Percentiles rank a stretch among this genome's conserved stretches.
These are phyloP conservation scores for Trichosporon inkin DNA, from an alignment of 1,284 basidiomycete species.

Conservation along the genomic window DNA sequence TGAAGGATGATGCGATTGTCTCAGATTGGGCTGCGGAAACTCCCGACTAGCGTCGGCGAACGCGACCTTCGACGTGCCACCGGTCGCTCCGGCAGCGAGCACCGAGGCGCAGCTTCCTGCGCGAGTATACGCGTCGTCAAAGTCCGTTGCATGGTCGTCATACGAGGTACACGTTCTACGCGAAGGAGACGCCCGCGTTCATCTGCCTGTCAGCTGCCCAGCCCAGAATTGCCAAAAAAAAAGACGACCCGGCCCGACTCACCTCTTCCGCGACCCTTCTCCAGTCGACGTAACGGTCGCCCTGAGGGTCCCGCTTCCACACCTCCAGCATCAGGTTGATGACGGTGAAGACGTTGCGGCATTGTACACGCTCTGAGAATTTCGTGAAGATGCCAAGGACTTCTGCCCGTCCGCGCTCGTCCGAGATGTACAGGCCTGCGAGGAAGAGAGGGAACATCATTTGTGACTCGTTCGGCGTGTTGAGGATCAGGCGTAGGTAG, in stretches of 20 bases:
- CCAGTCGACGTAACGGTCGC: constrained; percentile 33
- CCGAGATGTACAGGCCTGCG: constrained; percentile 30
- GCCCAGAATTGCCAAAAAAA: no score
- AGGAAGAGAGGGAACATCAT: constrained; percentile 41
- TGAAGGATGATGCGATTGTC: no score
- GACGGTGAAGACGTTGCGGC: constrained; percentile 31
- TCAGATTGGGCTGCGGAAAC: no score
- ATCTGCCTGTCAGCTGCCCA: constrained; percentile 8
- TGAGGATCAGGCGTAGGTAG: constrained; percentile 29
- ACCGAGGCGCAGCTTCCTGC: no score
- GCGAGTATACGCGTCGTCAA: no score
- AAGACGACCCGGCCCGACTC: no score
- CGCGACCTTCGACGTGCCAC: no score
- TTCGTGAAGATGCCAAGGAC: constrained; percentile 29
- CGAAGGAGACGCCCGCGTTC: constrained; percentile 16
- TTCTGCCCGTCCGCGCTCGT: constrained; percentile 24
- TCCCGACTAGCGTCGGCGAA: no score
- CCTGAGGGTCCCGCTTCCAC: constrained; percentile 32
- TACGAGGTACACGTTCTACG: neutral
- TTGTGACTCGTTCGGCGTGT: constrained; percentile 35
- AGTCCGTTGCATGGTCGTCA: no score
- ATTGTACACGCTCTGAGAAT: constrained; percentile 29
- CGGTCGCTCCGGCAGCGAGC: no score
- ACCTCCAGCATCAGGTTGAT: constrained; percentile 30
- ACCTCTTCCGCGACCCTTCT: constrained; percentile 24